Base-by-base conservation (phyloP, 176 grass and related monocot species). In the Oryza brachyantha region DNA sequence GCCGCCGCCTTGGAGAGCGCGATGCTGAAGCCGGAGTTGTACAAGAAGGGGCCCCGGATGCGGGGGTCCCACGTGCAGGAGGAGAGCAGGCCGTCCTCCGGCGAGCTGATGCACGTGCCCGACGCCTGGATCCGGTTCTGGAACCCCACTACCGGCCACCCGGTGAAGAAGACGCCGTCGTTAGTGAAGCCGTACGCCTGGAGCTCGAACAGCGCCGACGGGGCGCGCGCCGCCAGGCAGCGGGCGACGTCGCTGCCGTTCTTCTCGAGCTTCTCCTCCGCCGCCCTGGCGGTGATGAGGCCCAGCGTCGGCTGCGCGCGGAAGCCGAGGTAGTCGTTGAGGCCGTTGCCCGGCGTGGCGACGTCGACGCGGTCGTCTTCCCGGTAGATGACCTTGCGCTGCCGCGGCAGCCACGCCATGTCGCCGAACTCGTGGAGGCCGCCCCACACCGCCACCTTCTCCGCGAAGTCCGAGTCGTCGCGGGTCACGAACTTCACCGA, bases 31-130 rank as follows among this genome's bases (percentile, higher is more conserved):
- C 72, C 71, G 27, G 86, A 78, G 7, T 82, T 58, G 89, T 82
- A 84, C 61, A 74, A 59, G 73, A 88, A 88, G 19, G 32, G 24
- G 0, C 89, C 69, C 0, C 21, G 24, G 22, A 92, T 55, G 7
- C 89, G 85, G 0, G 73, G 66, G 68, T 91, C 89, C 89, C 89
- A 92, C 2, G 7, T 26, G 78, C 89, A 88, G 19, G 68, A 74
- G 12, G 85, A 55, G 22, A 73, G 36, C 7, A 85, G 77, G 10
- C 45, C 73, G 12, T 85, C 78, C 0, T 79, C 68, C 9, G 2
- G 10, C 50, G 73, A 65, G 26, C 26, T 21, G 14, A 88, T 24
- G 82, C 89, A 88, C 2, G 43, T 35, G 21, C 84, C 58, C 0
- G 86, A 76, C 28, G 81, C 62, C 59, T 85, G 83, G 65, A 90